Conservation (phyloP, 495 filamentous ascomycete species). For the Tirmania nivea region DNA sequence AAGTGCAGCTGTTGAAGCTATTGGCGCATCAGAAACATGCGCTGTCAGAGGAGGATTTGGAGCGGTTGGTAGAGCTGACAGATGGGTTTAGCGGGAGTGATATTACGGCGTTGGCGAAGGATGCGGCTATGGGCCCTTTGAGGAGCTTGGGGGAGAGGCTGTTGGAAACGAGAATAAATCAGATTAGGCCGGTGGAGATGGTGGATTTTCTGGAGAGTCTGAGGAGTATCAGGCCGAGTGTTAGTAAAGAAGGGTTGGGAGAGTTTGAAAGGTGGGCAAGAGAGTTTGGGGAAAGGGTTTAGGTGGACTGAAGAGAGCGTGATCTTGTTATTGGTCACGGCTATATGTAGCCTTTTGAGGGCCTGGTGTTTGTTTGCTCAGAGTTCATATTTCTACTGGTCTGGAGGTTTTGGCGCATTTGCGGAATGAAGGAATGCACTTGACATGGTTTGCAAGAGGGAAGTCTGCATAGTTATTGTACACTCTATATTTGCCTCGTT, state of each 20-base stretch:
- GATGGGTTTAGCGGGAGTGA: constrained; percentile 93
- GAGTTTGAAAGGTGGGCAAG: constrained; percentile 86
- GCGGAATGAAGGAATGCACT: no score
- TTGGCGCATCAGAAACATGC: constrained; percentile 73
- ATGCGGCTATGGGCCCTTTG: constrained; percentile 93
- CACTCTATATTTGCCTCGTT: no score
- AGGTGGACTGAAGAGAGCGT: constrained; percentile 20
- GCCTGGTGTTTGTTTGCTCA: no score
- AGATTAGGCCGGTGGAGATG: constrained; percentile 71
- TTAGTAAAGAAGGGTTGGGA: constrained; percentile 61
- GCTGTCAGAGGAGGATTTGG: constrained; percentile 51
- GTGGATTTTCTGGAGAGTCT: constrained; percentile 73
- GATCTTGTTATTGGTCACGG: no score
- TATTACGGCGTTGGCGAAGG: constrained; percentile 91
- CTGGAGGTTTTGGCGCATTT: no score
- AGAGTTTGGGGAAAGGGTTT: constrained; percentile 81
- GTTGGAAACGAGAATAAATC: constrained; percentile 74
- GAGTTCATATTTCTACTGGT: no score
- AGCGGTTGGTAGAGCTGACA: constrained; percentile 55
- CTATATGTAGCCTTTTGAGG: no score
- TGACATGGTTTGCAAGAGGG: no score
- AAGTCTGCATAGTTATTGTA: no score
- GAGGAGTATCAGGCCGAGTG: constrained; percentile 69
- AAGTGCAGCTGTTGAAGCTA: constrained; percentile 52
- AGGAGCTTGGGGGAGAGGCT: constrained; percentile 78